Conservation (phyloP, 1,139 yeast species). For the Yamadazyma spencermartinsiae region DNA sequence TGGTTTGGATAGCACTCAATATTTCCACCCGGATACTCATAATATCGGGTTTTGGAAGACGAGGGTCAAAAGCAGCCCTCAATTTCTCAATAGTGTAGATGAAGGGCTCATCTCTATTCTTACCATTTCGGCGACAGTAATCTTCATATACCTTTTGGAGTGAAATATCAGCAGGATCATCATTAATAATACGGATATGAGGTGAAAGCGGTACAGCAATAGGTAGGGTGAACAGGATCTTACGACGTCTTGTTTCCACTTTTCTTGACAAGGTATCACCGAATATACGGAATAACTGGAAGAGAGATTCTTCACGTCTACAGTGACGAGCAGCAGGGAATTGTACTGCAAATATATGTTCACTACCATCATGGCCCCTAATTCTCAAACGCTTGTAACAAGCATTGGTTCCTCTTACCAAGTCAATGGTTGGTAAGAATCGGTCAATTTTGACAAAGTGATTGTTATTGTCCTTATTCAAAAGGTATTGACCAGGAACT, state of each 20-base stretch:
- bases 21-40: conserved; percentile 89
- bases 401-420: conserved; percentile 89
- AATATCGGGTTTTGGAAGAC: conserved; percentile 89
- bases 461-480: conserved; percentile 77
- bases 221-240: conserved; percentile 84
- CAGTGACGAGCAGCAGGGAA: conserved; percentile 98
- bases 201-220: conserved; percentile 94
- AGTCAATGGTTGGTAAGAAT: conserved; percentile 84
- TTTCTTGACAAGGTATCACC: conserved; percentile 77
- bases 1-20: conserved; percentile 81
- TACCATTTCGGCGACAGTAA: conserved; percentile 71
- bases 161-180: conserved; percentile 73
- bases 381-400: conserved; percentile 88
- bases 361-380: conserved; percentile 90
- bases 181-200: conserved; percentile 88
- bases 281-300: conserved; percentile 86
- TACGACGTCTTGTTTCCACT: conserved; percentile 85
- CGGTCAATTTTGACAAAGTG: conserved; percentile 93
- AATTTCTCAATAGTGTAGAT: conserved; percentile 83
- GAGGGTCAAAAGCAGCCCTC: conserved; percentile 90
- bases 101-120: conserved; percentile 87
- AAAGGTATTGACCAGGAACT: conserved; percentile 92
- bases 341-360: conserved; percentile 93
- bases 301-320: conserved; percentile 92
- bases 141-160: conserved; percentile 89